A percentile compares a stretch with the other conserved stretches of the same genome.
Conservation (phyloP, 2,329 filamentous ascomycete species). For the Aspergillus caelatus region DNA sequence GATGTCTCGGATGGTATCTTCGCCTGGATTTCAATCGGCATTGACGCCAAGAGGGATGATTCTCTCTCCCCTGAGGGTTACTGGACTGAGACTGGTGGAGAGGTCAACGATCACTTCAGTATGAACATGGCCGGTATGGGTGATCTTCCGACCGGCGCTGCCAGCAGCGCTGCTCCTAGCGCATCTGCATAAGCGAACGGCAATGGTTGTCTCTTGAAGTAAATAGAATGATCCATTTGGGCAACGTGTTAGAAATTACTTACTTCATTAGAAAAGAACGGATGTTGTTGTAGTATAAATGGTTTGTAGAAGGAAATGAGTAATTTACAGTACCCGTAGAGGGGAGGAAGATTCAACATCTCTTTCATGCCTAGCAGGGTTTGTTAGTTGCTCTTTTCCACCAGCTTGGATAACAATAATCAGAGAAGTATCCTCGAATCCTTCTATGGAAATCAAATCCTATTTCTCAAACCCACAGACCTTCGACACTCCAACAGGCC, state of each 20-base stretch:
- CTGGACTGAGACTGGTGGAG: background rate
- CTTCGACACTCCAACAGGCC: constrained; percentile 14
- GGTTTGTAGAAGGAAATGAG: background rate
- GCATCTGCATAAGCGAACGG: background rate
- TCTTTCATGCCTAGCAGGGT: background rate
- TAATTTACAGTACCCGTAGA: background rate
- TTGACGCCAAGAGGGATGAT: background rate
- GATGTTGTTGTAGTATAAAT: background rate
- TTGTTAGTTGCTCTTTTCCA: background rate
- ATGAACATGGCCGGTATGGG: background rate
- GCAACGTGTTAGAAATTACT: background rate
- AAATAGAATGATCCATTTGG: background rate
- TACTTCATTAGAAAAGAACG: background rate
- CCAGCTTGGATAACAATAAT: background rate
- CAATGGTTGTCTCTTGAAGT: background rate
- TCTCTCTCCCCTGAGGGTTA: background rate
- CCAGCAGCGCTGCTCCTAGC: background rate
- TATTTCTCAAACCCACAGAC: background rate
- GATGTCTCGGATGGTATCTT: constrained; percentile 23
- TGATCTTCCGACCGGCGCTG: background rate
- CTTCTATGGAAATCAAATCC: background rate
- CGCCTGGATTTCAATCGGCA: constrained; percentile 1
- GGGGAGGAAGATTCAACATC: background rate
- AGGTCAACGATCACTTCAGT: background rate
- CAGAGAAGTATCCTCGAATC: background rate